A percentile compares a stretch with the other conserved stretches of the same genome.
phyloP scores from a whole-genome alignment of 495 filamentous ascomycete genomes.

The Lasiosphaeria miniovina region DNA sequence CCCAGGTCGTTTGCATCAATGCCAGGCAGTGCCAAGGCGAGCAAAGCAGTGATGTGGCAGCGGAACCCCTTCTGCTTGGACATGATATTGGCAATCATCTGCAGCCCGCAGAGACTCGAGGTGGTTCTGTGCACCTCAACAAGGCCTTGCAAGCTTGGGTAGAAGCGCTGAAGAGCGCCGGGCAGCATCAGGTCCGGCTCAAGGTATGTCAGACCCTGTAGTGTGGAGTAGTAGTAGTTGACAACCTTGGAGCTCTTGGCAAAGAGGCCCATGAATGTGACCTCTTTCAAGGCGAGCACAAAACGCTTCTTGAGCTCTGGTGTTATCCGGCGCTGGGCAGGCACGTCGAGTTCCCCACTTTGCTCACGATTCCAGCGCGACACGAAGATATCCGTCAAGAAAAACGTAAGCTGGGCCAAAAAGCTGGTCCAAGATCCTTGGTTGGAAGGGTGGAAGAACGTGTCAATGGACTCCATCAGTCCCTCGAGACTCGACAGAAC shows the following conservation, averaged over 20 bases:
- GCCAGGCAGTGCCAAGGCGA: conserved; percentile 88
- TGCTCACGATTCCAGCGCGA: conserved; percentile 96
- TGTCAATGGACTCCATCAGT: conserved; percentile 92
- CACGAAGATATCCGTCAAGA: conserved; percentile 92
- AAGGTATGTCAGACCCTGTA: conserved; percentile 85
- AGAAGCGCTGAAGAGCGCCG: conserved; percentile 91
- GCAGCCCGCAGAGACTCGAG: conserved; percentile 85
- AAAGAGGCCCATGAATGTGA: conserved; percentile 98
- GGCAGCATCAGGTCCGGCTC: conserved; percentile 92
- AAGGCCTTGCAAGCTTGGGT: conserved; percentile 90
- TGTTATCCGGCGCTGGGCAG: conserved; percentile 73
- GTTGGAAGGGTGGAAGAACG: conserved; percentile 98
- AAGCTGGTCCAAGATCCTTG: conserved; percentile 89
- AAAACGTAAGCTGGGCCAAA: conserved; percentile 85
- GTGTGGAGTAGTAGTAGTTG: conserved; percentile 82
- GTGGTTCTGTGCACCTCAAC: conserved; percentile 97
- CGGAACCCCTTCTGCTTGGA: conserved; percentile 86
- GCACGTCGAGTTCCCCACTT: conserved; percentile 84
- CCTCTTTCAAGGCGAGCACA: conserved; percentile 84
- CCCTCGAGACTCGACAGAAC: conserved; percentile 85
- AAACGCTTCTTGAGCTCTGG: conserved; percentile 81
- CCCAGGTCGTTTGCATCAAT: conserved; percentile 98
- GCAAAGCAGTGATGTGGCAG: conserved; percentile 88
- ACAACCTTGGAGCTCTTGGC: conserved; percentile 89
- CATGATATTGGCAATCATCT: conserved; percentile 85